These are phyloP conservation scores for Rhizophagus clarus DNA, from an alignment of 192 early-diverging fungal genomes.

Conservation along the genomic window DNA sequence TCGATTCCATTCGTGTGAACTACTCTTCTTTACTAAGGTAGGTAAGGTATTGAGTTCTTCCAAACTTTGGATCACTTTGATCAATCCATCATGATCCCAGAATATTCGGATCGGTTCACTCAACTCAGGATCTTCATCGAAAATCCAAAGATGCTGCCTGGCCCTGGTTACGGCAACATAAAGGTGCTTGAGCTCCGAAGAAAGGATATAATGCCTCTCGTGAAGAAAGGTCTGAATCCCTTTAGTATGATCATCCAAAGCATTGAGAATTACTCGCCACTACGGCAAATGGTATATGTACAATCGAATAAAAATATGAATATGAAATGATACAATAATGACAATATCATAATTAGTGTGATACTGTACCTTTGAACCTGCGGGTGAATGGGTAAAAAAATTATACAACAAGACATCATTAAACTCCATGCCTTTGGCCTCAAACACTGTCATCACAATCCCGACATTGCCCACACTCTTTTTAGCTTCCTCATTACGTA, in stretches of 20 bases:
- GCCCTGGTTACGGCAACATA: slow-evolving; percentile 31
- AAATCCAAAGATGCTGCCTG: slow-evolving; percentile 23
- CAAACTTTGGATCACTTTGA: not conserved
- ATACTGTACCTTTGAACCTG: slow-evolving; percentile 1
- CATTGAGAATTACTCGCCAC: slow-evolving; percentile 22
- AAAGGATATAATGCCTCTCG: slow-evolving; percentile 24
- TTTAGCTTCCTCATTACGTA: slow-evolving; percentile 24
- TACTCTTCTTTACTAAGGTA: not conserved
- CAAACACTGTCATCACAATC: slow-evolving; percentile 21
- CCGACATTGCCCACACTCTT: not conserved
- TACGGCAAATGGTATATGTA: not conserved
- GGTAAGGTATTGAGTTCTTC: not conserved
- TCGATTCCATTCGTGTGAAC: not conserved
- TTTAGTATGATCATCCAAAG: not conserved
- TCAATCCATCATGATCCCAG: slow-evolving; percentile 7
- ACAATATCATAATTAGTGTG: not conserved
- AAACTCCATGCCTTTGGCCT: slow-evolving; percentile 26
- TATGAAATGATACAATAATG: too few relatives aligned
- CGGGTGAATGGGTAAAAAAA: slow-evolving; percentile 17
- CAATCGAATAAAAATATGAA: too few relatives aligned
- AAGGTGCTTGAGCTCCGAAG: slow-evolving; percentile 27
- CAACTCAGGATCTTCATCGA: slow-evolving; percentile 10
- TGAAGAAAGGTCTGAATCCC: slow-evolving; percentile 16
- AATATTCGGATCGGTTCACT: slow-evolving; percentile 11
- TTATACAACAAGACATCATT: slow-evolving; percentile 29